Conservation (phyloP, 148 eudicot genomes). For the Vaccinium macrocarpon region DNA sequence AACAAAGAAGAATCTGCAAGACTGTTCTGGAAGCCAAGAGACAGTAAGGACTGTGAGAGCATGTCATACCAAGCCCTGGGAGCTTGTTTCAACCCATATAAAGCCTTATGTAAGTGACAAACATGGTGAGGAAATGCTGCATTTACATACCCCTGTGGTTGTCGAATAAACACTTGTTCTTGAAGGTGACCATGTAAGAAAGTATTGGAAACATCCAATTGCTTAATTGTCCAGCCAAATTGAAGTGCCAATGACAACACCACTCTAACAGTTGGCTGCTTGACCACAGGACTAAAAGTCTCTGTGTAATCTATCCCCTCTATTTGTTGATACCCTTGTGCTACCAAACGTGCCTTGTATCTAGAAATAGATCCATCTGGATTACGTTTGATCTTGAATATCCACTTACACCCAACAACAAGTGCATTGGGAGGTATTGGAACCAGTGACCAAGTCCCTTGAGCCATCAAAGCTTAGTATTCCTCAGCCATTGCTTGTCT, state of each 20-base stretch:
- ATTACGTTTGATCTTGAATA: neutral
- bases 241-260: neutral
- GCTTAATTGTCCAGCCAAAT: neutral
- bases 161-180: neutral
- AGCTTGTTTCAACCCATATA: neutral
- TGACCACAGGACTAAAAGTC: neutral
- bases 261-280: neutral
- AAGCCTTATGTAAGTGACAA: neutral
- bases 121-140: neutral
- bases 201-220: neutral
- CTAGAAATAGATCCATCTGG: neutral
- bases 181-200: neutral
- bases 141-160: neutral
- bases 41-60: neutral
- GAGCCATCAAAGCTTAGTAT: too few relatives aligned
- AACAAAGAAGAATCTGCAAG: neutral
- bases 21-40: neutral
- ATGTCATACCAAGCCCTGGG: neutral
- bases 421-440: neutral
- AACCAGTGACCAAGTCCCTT: neutral
- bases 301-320: neutral
- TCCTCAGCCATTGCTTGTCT: too few relatives aligned
- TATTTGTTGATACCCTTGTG: neutral
- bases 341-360: neutral
- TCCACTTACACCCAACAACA: neutral